phyloP scores from a whole-genome alignment of 2,329 filamentous ascomycete genomes.

The Paracoccidioides brasiliensis region DNA sequence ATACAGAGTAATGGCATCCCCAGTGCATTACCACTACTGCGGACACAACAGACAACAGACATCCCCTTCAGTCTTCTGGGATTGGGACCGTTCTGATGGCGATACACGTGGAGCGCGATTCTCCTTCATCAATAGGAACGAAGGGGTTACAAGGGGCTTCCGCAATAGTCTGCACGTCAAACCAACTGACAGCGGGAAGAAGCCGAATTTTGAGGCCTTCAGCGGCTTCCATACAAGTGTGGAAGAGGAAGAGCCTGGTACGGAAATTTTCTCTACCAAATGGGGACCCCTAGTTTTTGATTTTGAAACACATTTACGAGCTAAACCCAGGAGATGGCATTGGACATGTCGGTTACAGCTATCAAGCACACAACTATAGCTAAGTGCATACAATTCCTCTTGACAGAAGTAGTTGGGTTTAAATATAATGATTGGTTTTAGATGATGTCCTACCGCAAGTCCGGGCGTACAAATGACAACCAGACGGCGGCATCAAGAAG shows the following conservation, averaged over 20 bases:
- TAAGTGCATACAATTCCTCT: slow-evolving; percentile 6
- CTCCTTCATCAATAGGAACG: slow-evolving; percentile 4
- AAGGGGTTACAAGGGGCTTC: slow-evolving; percentile 10
- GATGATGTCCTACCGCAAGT: slow-evolving; percentile 2
- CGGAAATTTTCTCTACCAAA: slow-evolving; percentile 1
- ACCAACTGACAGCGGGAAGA: slow-evolving; percentile 14
- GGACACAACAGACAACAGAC: slow-evolving; percentile 17
- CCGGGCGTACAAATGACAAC: neutral
- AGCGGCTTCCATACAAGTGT: slow-evolving; percentile 22
- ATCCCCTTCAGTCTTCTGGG: slow-evolving; percentile 25
- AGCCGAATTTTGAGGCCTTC: slow-evolving; percentile 22
- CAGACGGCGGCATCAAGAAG: slow-evolving; percentile 4
- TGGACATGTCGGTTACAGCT: slow-evolving; percentile 22
- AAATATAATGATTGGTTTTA: neutral
- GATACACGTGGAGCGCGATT: slow-evolving; percentile 1
- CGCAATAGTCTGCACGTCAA: slow-evolving; percentile 25
- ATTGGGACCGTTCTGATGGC: slow-evolving; percentile 1
- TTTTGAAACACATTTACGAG: slow-evolving; percentile 18
- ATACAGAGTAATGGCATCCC: slow-evolving; percentile 23
- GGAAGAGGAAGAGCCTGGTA: slow-evolving; percentile 15
- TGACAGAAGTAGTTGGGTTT: neutral
- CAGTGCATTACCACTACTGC: slow-evolving; percentile 25
- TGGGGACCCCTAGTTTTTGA: slow-evolving; percentile 2
- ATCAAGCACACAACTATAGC: slow-evolving; percentile 24
- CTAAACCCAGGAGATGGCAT: slow-evolving; percentile 21